phyloP scores from a whole-genome alignment of 2,329 filamentous ascomycete species.

The Tolypocladium inflatum region DNA sequence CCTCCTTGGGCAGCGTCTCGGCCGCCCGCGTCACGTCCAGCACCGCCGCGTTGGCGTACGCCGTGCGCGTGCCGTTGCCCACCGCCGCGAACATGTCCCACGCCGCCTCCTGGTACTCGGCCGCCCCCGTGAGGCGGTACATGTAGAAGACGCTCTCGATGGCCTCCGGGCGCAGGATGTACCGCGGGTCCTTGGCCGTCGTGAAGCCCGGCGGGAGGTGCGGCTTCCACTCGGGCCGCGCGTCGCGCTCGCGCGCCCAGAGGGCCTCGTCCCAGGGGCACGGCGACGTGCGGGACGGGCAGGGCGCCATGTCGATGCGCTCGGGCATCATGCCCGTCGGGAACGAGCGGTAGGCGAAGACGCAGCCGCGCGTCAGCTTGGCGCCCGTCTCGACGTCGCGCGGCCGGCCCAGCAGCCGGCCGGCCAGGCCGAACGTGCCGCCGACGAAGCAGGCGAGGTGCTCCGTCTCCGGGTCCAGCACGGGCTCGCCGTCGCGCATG shows the following conservation, averaged over 20 bases:
- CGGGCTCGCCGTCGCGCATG: slow-evolving; percentile 10
- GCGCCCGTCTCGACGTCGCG: slow-evolving; percentile 32
- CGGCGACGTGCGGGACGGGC: slow-evolving; percentile 18
- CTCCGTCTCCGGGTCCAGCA: slow-evolving; percentile 24
- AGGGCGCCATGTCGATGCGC: slow-evolving; percentile 31
- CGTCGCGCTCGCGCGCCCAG: slow-evolving; percentile 45
- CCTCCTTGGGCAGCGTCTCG: slow-evolving; percentile 13
- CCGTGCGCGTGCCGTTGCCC: slow-evolving; percentile 45
- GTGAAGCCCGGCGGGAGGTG: slow-evolving; percentile 44
- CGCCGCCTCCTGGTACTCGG: slow-evolving; percentile 53
- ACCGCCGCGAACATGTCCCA: slow-evolving; percentile 65
- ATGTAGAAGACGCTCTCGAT: slow-evolving; percentile 75
- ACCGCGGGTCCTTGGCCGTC: slow-evolving; percentile 43
- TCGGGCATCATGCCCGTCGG: slow-evolving; percentile 44
- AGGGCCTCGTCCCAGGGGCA: slow-evolving; percentile 21
- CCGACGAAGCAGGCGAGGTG: slow-evolving; percentile 43
- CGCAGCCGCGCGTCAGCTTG: slow-evolving; percentile 40
- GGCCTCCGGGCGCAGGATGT: slow-evolving; percentile 64
- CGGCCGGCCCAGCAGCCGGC: slow-evolving; percentile 29
- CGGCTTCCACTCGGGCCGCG: slow-evolving; percentile 7
- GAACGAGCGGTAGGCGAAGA: slow-evolving; percentile 39
- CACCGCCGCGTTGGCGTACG: slow-evolving; percentile 53
- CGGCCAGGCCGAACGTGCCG: slow-evolving; percentile 39
- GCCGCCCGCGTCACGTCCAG: slow-evolving; percentile 40
- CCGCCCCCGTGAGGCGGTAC: slow-evolving; percentile 60